phyloP scores from a whole-genome alignment of 768 basidiomycete species.

The Zangia roseola region DNA sequence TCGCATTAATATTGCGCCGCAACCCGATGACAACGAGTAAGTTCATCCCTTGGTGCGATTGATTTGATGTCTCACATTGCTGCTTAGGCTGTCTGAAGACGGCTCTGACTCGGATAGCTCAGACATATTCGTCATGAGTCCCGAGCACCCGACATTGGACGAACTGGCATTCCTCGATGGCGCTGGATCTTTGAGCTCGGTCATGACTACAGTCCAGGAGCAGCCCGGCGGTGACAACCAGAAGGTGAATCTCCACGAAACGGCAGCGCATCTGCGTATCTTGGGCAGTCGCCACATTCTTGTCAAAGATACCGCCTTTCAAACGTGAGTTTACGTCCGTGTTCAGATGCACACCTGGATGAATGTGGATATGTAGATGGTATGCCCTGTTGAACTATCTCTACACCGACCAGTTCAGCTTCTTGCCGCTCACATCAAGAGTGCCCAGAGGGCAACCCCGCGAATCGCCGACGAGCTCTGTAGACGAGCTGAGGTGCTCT shows the following conservation, averaged over 20 bases:
- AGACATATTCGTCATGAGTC: conserved; percentile 19
- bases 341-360: neutral
- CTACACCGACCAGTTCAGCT: conserved; percentile 35
- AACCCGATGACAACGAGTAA: conserved; percentile 9
- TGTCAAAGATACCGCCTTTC: conserved; percentile 25
- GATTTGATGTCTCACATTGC: neutral
- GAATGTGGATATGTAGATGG: conserved; percentile 26
- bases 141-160: conserved; percentile 6
- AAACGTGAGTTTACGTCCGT: conserved; percentile 16
- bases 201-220: neutral
- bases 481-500: conserved; percentile 28
- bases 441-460: neutral
- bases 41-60: neutral
- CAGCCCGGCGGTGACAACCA: neutral
- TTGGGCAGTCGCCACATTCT: conserved; percentile 17
- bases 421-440: conserved; percentile 31
- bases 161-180: neutral
- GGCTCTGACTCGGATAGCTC: conserved; percentile 15
- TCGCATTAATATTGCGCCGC: neutral
- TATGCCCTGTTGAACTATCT: conserved; percentile 40
- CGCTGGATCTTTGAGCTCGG: neutral
- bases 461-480: neutral
- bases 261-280: neutral
- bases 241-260: neutral
- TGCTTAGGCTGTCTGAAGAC: conserved; percentile 10